phyloP scores from a whole-genome alignment of 495 filamentous ascomycete genomes.

The Chaetomium tenue region DNA sequence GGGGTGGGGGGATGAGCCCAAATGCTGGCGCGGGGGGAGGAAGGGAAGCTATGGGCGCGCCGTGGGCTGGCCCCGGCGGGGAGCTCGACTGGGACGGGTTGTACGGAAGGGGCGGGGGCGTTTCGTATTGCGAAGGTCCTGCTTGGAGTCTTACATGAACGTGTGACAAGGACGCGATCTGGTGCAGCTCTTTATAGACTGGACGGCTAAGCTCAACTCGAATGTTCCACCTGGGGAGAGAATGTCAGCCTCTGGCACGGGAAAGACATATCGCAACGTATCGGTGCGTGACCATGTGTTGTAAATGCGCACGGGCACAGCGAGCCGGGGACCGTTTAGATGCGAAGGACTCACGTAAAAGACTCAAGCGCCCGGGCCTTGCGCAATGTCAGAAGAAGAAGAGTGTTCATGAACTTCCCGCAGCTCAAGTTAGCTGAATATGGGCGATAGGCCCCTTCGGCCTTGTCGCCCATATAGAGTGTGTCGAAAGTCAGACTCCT shows the following conservation, averaged over 20 bases:
- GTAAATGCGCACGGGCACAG: not conserved
- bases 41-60: slow-evolving; percentile 8
- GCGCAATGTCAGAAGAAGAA: slow-evolving; percentile 55
- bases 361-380: slow-evolving; percentile 54
- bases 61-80: slow-evolving; percentile 17
- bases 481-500: slow-evolving; percentile 52
- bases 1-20: slow-evolving; percentile 18
- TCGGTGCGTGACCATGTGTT: not conserved
- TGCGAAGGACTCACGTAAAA: slow-evolving; percentile 47
- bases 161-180: slow-evolving; percentile 51
- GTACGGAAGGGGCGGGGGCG: slow-evolving; percentile 44
- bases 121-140: slow-evolving; percentile 49
- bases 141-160: slow-evolving; percentile 58
- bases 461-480: slow-evolving; percentile 45
- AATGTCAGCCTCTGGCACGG: not conserved
- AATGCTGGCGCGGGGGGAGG: slow-evolving; percentile 24
- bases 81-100: slow-evolving; percentile 13
- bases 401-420: slow-evolving; percentile 61
- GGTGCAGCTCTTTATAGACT: slow-evolving; percentile 57
- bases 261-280: not conserved
- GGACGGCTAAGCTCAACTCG: slow-evolving; percentile 58
- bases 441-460: slow-evolving; percentile 46
- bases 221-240: slow-evolving; percentile 56
- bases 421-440: slow-evolving; percentile 51
- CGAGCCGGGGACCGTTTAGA: not conserved